Evolutionary conservation across 2,329 filamentous ascomycete species (phyloP), one percentile per base, ranked within the genome.

Genomic region (Aspergillus calidoustus): DNA sequence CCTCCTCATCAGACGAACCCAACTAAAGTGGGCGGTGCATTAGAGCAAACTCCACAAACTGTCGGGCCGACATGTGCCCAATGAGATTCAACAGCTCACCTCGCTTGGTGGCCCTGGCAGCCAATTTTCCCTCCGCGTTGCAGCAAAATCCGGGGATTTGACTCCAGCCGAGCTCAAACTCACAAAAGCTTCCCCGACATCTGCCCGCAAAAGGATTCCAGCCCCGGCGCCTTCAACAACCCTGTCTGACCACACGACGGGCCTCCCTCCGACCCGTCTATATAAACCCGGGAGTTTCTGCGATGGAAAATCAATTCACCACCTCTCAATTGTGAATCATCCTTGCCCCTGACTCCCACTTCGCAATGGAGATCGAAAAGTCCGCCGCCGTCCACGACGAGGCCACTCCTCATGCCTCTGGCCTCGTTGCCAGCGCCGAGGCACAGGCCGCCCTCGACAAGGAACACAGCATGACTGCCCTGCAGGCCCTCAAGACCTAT

Each of bases 391-490:
- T 43, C 43, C 31, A 54, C 25, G 25, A 53, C 46, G 54, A 47
- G 23, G 54, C 51, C 7, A n/a, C 47, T 48, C 49, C 50, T 47
- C 23, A 59, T 51, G 11, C 34, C 34, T 41, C 34, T 13, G 54
- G 56, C 8, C 43, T 61, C n/a, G 22, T 48, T 2, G 58, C 59
- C 54, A 54, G 61, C 57, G 49, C 59, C 47, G 56, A 49, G 23
- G 44, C 31, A 23, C 62, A 61, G 59, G 53, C 31, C 47, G 23
- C 41, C 58, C 4, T 58, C 68, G 43, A 59, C 31, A 68, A 71
- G 28, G 76, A 78, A 62, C 68, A 69, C 47, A 65, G 64, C 34
- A 76, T 77, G 74, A 76, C 73, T 15, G 57, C 77, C 3, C 65
- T 66, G 59, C 64, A 77, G 59, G 74, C 69, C 22, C 38, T 73